Evolutionary conservation across 176 grass and related monocot genomes (phyloP).

Genomic region (Aegilops speltoides): DNA sequence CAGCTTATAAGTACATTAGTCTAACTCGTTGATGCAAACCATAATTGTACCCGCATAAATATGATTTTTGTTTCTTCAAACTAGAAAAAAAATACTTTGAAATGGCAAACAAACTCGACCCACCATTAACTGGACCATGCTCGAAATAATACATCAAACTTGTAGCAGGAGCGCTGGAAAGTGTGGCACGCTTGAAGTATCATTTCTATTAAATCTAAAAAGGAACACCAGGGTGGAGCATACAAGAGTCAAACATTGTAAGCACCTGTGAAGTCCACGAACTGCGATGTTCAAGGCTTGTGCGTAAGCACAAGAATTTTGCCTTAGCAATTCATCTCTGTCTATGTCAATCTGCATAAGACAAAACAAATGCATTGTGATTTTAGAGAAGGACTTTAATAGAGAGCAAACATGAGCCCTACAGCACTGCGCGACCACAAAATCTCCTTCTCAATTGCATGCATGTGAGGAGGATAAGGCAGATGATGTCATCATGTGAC

Average conservation of each 20-base stretch:
- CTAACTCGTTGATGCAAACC: neutral
- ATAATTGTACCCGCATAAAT: neutral
- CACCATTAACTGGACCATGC: neutral
- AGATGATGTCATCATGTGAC: neutral
- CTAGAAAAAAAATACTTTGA: neutral
- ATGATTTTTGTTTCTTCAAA: neutral
- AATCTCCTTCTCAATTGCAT: neutral
- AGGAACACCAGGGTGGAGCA: neutral
- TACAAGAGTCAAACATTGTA: conserved; percentile 21
- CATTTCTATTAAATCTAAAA: neutral
- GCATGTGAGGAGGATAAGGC: neutral
- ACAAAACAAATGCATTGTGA: neutral
- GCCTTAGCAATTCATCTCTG: conserved; percentile 60
- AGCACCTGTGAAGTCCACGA: conserved; percentile 78
- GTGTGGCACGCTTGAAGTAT: neutral
- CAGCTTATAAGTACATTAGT: neutral
- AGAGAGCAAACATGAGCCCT: neutral
- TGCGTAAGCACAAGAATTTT: conserved; percentile 67
- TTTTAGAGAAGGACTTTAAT: neutral
- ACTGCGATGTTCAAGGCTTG: conserved; percentile 65
- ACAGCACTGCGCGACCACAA: neutral
- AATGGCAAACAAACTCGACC: neutral
- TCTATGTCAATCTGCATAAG: conserved; percentile 66
- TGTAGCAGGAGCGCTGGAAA: neutral
- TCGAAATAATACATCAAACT: conserved; percentile 12